A percentile compares a stretch with the other conserved stretches of the same genome.
Evolutionary conservation across 805 yeast genomes (phyloP).

Genomic region (Candida easanensis): DNA sequence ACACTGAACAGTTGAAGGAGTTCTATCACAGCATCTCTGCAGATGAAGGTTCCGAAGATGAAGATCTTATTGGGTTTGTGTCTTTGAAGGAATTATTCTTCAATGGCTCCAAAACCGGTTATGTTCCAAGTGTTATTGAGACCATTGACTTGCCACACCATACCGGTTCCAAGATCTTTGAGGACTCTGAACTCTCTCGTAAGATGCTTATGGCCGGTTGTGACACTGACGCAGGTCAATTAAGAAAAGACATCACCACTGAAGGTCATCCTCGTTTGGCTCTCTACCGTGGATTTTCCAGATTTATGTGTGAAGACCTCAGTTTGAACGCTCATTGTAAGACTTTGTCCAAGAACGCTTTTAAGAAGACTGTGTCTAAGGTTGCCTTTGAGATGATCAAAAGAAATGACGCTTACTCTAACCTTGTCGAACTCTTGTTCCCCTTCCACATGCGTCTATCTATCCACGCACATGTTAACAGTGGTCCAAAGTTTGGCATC

Average conservation of each 20-base stretch:
- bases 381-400: constrained; percentile 65
- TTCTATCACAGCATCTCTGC: constrained; percentile 34
- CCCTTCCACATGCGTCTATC: constrained; percentile 60
- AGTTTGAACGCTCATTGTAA: constrained; percentile 38
- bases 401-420: constrained; percentile 63
- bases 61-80: constrained; percentile 36
- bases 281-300: constrained; percentile 55
- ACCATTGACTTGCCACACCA: constrained; percentile 33
- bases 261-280: constrained; percentile 47
- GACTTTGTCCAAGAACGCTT: constrained; percentile 38
- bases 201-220: constrained; percentile 42
- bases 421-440: constrained; percentile 54
- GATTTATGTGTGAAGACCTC: constrained; percentile 59
- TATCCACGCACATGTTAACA: constrained; percentile 58
- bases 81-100: constrained; percentile 41
- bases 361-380: constrained; percentile 49
- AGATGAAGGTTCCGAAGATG: constrained; percentile 26
- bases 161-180: constrained; percentile 37
- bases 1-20: constrained; percentile 41
- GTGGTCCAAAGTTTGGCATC: constrained; percentile 60
- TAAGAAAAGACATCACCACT: constrained; percentile 57
- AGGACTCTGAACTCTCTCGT: constrained; percentile 37
- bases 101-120: constrained; percentile 25
- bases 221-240: constrained; percentile 56
- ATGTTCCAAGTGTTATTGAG: constrained; percentile 28